phyloP scores from a whole-genome alignment of 768 basidiomycete genomes.

The Amanita subjunquillea region DNA sequence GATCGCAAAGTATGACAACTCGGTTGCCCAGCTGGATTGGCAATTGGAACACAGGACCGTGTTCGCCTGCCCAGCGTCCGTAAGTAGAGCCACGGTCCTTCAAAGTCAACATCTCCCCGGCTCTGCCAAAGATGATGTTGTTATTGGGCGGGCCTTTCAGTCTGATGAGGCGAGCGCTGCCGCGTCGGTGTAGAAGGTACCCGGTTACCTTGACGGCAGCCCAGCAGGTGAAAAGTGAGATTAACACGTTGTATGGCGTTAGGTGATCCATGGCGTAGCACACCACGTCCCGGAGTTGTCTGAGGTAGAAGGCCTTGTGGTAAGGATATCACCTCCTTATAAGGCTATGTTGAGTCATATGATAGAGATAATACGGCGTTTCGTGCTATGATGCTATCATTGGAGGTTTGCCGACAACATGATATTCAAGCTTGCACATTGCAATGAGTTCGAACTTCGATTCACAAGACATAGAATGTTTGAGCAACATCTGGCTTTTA shows the following conservation, averaged over 20 bases:
- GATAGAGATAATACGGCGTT: not conserved
- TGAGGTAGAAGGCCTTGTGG: not conserved
- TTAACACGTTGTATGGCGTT: not conserved
- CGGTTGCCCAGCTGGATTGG: constrained; percentile 24
- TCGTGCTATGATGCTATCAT: not conserved
- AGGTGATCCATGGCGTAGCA: not conserved
- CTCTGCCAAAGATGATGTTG: constrained; percentile 32
- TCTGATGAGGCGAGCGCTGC: constrained; percentile 13
- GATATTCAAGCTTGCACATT: too few relatives aligned
- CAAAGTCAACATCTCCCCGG: constrained; percentile 15
- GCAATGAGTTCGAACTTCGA: too few relatives aligned
- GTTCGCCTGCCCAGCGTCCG: constrained; percentile 36
- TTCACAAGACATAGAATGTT: too few relatives aligned
- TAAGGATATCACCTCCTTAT: not conserved
- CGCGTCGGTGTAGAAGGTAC: not conserved
- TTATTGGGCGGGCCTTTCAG: constrained; percentile 32
- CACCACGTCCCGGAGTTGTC: not conserved
- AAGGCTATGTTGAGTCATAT: too few relatives aligned
- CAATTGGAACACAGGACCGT: constrained; percentile 36
- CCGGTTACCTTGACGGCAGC: not conserved
- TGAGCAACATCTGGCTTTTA: too few relatives aligned
- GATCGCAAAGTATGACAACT: constrained; percentile 30
- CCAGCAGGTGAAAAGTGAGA: not conserved
- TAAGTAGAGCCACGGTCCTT: constrained; percentile 22
- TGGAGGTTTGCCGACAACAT: too few relatives aligned